Evolutionary conservation across 805 yeast genomes (phyloP).

Genomic region (Metschnikowia santaceciliae): DNA sequence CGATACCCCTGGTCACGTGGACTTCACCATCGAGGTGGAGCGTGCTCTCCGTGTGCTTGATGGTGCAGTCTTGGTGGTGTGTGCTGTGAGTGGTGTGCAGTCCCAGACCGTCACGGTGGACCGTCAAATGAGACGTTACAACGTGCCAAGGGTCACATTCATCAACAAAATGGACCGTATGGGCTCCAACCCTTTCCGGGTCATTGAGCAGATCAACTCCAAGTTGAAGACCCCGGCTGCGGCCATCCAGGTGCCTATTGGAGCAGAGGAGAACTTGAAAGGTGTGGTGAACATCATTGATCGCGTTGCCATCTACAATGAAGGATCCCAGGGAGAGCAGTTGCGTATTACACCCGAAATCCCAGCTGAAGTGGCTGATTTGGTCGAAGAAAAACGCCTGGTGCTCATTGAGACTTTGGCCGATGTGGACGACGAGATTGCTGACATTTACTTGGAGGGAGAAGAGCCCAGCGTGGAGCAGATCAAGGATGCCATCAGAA

Average conservation of each 20-base stretch:
- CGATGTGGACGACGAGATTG: conserved; percentile 96
- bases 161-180: conserved; percentile 98
- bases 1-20: conserved; percentile 99
- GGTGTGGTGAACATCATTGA: conserved; percentile 93
- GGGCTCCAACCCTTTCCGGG: conserved; percentile 98
- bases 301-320: conserved; percentile 82
- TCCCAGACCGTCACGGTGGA: conserved; percentile 98
- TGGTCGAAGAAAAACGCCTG: conserved; percentile 88
- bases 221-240: conserved; percentile 94
- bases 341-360: conserved; percentile 56
- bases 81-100: conserved; percentile 98
- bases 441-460: conserved; percentile 89
- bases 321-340: conserved; percentile 85
- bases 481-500: conserved; percentile 84
- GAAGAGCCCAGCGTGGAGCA: conserved; percentile 80
- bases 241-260: conserved; percentile 97
- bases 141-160: conserved; percentile 94
- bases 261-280: conserved; percentile 75
- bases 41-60: conserved; percentile 96
- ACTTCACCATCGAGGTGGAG: conserved; percentile 97
- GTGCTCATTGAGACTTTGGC: conserved; percentile 89
- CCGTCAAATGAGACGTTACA: conserved; percentile 97
- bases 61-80: conserved; percentile 97
- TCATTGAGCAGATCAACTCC: conserved; percentile 82
- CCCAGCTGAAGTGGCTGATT: conserved; percentile 74